Evolutionary conservation across 2,329 filamentous ascomycete species (phyloP), one percentile per base, ranked within the genome.

Genomic region (Curvularia eragrostidis): DNA sequence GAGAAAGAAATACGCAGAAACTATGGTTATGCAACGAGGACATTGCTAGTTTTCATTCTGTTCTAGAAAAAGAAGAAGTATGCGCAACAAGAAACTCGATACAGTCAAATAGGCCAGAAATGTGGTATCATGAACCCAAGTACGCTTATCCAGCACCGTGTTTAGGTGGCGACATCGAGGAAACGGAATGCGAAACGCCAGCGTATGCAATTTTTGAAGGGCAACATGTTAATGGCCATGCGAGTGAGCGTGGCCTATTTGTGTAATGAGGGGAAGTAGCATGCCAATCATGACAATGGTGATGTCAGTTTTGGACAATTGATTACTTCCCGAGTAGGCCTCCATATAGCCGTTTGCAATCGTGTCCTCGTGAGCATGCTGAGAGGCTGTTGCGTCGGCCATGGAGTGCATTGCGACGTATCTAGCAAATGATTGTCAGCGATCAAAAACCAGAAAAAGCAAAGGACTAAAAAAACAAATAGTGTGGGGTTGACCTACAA

Each of bases 361-460:
- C 50, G 65, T 69, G 39, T 76, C 71, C 30, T 71, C 69, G 49
- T 75, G 65, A 7, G 72, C 67, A 19, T 64, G 65, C 15, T 54
- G 51, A 3, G 57, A 54, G 8, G 69, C 62, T 12, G 82, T 80
- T 21, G 88, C 86, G 70, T 97, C 93, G 73, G 96, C 91, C 92
- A 98, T 97, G 0, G 93, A 93, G 73, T 99, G 95, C 93, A 98
- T 97, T 1, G 95, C 95, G 42, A 99, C 95, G 72, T 98, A 97
- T 68, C 92, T 96, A 62, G 10, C 6, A 73, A 18, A 68, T 28
- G 9, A 7, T 15, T 56, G 30, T 46, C 18, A 34, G 41, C 9
- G 12, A 2, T 2, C 7, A 4, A 10, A 13, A 21, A 10, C 15
- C 32, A 19, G 48, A n/a, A 9, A 5, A 3, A 2, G 34, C n/a